Evolutionary conservation across 495 filamentous ascomycete genomes (phyloP).

Genomic region (Aspergillus diversus): DNA sequence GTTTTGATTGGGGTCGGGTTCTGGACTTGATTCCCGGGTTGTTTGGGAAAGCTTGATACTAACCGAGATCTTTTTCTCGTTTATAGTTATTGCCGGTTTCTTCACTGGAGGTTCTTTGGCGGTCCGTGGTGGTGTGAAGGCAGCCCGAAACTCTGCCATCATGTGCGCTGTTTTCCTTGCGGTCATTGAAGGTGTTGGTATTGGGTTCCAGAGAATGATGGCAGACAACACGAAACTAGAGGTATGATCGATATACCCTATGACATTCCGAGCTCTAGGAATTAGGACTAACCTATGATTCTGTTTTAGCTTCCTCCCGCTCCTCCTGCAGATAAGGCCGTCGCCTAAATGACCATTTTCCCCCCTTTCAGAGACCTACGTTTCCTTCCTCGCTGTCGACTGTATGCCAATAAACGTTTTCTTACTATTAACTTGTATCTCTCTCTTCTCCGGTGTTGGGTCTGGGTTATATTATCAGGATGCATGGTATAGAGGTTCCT

Average conservation of each 20-base stretch:
- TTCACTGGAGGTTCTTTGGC: slow-evolving; percentile 94
- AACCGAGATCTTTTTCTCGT: neutral
- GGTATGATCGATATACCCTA: slow-evolving; percentile 39
- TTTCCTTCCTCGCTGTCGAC: slow-evolving; percentile 24
- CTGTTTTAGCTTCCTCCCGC: slow-evolving; percentile 45
- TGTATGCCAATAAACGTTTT: slow-evolving; percentile 30
- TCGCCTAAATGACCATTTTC: slow-evolving; percentile 38
- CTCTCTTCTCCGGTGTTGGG: slow-evolving; percentile 55
- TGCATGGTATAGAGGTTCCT: slow-evolving; percentile 49
- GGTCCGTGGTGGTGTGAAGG: slow-evolving; percentile 84
- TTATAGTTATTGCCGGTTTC: slow-evolving; percentile 82
- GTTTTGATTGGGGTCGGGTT: neutral
- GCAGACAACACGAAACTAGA: slow-evolving; percentile 89
- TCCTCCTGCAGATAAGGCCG: slow-evolving; percentile 46
- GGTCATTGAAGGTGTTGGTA: slow-evolving; percentile 97
- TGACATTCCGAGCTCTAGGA: neutral
- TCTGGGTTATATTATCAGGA: slow-evolving; percentile 42
- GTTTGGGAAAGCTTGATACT: neutral
- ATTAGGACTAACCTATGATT: slow-evolving; percentile 10
- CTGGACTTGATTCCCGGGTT: neutral
- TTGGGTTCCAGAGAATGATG: slow-evolving; percentile 96
- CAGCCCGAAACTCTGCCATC: slow-evolving; percentile 91
- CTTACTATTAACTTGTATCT: slow-evolving; percentile 40
- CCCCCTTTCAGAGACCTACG: slow-evolving; percentile 21
- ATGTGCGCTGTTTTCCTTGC: slow-evolving; percentile 91